Conservation (phyloP, 1,284 basidiomycete genomes). For the Phellopilus nigrolimitatus region DNA sequence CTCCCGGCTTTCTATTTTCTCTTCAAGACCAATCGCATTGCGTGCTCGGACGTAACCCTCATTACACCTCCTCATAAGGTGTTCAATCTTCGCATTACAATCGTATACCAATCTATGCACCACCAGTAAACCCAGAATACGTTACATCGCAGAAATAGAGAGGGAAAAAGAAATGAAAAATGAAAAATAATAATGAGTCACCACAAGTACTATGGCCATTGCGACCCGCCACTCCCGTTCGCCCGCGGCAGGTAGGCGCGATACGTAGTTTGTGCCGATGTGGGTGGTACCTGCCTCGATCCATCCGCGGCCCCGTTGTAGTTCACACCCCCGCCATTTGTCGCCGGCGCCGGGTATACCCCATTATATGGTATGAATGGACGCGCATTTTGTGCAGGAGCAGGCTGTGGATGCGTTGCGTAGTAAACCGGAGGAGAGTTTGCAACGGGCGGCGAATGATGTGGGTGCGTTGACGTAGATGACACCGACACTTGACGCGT, state of each 20-base stretch:
- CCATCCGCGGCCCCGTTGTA: background rate
- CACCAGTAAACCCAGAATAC: background rate
- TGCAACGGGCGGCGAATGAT: constrained; percentile 1
- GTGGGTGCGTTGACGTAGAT: background rate
- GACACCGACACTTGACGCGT: constrained; percentile 6
- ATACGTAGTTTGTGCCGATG: background rate
- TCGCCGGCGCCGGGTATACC: background rate
- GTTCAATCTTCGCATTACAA: background rate
- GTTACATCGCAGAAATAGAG: background rate
- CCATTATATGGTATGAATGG: constrained; percentile 1
- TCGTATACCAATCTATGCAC: background rate
- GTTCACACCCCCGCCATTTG: constrained; percentile 2
- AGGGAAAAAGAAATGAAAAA: too few relatives aligned
- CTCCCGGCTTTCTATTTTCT: background rate
- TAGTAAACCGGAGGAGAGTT: constrained; percentile 9
- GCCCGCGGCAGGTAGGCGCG: constrained; percentile 12
- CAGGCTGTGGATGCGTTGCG: background rate
- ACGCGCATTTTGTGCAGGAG: background rate
- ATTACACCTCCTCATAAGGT: background rate
- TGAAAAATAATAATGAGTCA: too few relatives aligned
- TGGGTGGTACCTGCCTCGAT: background rate
- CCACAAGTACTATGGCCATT: constrained; percentile 10
- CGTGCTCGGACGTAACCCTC: background rate
- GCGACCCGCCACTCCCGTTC: constrained; percentile 9
- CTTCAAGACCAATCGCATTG: constrained; percentile 12